Percentiles rank a stretch among this genome's conserved stretches.
phyloP scores from a whole-genome alignment of 805 yeast species.

The Candida easanensis region DNA sequence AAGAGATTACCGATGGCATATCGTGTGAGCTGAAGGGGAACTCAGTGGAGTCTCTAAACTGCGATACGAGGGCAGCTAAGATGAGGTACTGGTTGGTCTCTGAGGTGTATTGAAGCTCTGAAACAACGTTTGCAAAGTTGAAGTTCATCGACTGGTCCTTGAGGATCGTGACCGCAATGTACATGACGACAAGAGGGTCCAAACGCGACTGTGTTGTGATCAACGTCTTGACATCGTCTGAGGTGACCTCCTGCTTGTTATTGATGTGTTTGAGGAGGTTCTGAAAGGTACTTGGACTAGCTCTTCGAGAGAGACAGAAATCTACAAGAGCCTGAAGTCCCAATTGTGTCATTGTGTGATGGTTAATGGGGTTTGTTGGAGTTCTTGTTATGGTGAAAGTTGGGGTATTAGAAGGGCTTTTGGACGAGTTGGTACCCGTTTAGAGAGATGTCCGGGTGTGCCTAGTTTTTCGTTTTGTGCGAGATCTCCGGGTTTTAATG shows the following conservation, averaged over 20 bases:
- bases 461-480: too few species aligned
- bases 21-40: constrained; percentile 18
- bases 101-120: constrained; percentile 9
- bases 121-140: constrained; percentile 15
- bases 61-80: constrained; percentile 15
- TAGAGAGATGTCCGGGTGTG: too few species aligned
- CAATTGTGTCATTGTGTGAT: too few species aligned
- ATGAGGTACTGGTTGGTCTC: constrained; percentile 21
- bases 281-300: constrained; percentile 17
- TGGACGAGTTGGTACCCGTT: too few species aligned
- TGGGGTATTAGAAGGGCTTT: too few species aligned
- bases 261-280: constrained; percentile 24
- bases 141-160: constrained; percentile 12
- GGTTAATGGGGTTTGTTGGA: too few species aligned
- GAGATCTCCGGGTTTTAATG: too few species aligned
- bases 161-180: constrained; percentile 15
- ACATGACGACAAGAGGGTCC: constrained; percentile 24
- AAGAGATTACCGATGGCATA: constrained; percentile 10
- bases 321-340: constrained; percentile 10
- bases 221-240: constrained; percentile 12
- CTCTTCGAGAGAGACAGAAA: constrained; percentile 18
- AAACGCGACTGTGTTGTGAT: constrained; percentile 7
- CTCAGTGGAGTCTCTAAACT: constrained; percentile 12
- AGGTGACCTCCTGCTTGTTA: constrained; percentile 20
- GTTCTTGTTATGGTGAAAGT: too few species aligned